Evolutionary conservation across 495 filamentous ascomycete genomes (phyloP).

Genomic region (Talaromyces borbonicus): DNA sequence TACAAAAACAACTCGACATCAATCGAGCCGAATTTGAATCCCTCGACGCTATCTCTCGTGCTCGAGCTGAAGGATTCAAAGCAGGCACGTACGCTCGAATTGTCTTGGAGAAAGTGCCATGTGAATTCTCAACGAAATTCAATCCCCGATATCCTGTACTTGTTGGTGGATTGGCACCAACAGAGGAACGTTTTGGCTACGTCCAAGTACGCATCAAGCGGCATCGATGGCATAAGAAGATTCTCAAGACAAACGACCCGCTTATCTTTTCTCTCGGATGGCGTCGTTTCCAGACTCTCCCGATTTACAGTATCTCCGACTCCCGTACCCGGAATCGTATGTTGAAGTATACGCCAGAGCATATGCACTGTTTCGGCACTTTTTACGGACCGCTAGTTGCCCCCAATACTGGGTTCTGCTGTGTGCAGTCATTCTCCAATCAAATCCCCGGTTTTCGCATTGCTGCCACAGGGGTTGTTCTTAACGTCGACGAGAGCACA

Average conservation of each 20-base stretch:
- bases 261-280: constrained; percentile 97
- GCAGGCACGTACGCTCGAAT: constrained; percentile 93
- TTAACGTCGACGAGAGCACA: constrained; percentile 84
- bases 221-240: constrained; percentile 98
- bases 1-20: constrained; percentile 90
- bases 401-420: constrained; percentile 91
- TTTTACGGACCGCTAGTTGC: constrained; percentile 93
- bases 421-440: constrained; percentile 83
- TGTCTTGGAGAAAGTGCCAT: constrained; percentile 76
- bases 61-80: constrained; percentile 76
- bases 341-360: constrained; percentile 95
- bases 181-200: constrained; percentile 91
- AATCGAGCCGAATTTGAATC: constrained; percentile 85
- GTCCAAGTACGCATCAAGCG: constrained; percentile 93
- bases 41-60: constrained; percentile 69
- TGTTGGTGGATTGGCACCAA: constrained; percentile 78
- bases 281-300: constrained; percentile 86
- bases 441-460: constrained; percentile 87
- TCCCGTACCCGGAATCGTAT: constrained; percentile 88
- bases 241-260: constrained; percentile 93
- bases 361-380: constrained; percentile 95
- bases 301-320: constrained; percentile 90
- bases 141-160: constrained; percentile 77
- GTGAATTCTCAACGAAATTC: constrained; percentile 86
- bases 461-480: constrained; percentile 83